Evolutionary conservation across 1,284 basidiomycete species (phyloP), one percentile per base, ranked within the genome.

Genomic region (Puccinia novopanici): DNA sequence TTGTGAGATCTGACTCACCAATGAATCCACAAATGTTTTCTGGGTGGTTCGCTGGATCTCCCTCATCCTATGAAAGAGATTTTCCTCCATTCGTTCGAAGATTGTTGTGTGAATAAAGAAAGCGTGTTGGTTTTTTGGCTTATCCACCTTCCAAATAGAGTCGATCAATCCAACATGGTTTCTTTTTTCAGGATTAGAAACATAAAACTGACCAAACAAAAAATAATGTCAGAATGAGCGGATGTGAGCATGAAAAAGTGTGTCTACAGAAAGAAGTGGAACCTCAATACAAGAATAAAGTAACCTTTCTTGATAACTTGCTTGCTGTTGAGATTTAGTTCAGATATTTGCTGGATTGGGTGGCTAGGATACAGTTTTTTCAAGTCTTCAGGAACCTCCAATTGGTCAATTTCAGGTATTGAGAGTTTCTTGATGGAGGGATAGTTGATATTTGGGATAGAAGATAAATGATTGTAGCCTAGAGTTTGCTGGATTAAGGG

Each of bases 321-420:
- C 34, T 63, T 63, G 10, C 24, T 13, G 34, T 63, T 34, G 27
- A 63, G 59, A 6, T 63, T 63, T 4, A 63, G 19, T 63, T 63
- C 59, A 30, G 59, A 63, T 22, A 63, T 63, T 63, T 63, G 59
- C 24, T 30, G 15, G 13, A 63, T 63, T 30, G 6, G 3, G 34
- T 63, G 59, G 5, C 24, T 10, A 34, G 24, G 17, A 34, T 63
- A 63, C 8, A 10, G 6, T 19, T 22, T 63, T 19, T 63, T 63
- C 12, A 63, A 63, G 10, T 63, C 27, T 63, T 63, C n/a, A 63
- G 59, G 59, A 63, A 30, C 24, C 13, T 63, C 59, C 19, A 63
- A 22, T 6, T 63, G 15, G 30, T 63, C 6, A 34, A 30, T 24
- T 3, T 37, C n/a, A 8, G 59, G 34, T 9, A 63, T 6, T 19